Evolutionary conservation across 768 basidiomycete species (phyloP), one percentile per base, ranked within the genome.

Genomic region (Leccinum barrowsii): DNA sequence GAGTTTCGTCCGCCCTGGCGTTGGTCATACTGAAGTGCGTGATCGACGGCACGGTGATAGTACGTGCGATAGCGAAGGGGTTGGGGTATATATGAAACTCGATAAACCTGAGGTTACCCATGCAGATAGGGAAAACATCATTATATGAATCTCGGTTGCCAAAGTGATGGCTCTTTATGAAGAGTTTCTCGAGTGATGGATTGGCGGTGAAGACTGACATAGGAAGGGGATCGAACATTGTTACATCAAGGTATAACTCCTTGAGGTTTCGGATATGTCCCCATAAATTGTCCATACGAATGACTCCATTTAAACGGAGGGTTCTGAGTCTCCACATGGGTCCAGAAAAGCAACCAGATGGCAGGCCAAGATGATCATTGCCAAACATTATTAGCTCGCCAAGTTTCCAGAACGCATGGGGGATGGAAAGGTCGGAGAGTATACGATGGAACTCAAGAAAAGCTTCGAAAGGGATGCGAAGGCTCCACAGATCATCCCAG

Each of bases 61-160:
- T 49, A 48, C 51, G 50, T 50, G 76, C 58, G 30, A 74, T 5
- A 15, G 0, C 0, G 10, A 46, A 42, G 5, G 62, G 60, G 8
- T 42, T 3, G 13, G 59, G 42, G 19, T 61, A 11, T 5, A 19
- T 67, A 13, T 57, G 67, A 34, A 77, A 65, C 47, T 78, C 75
- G 13, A 83, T 67, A 12, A 63, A 63, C 47, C 66, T 73, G 50
- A 83, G 74, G 46, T 72, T 61, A 11, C 69, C 57, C 59, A 80
- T 69, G 11, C 32, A 58, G 19, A 7, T 30, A n/a, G 63, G 40
- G 50, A 6, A 2, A 57, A 26, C 22, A 49, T 48, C n/a, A 52
- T 10, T 42, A 34, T 5, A 5, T 34, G 50, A 5, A 26, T 32
- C 40, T 6, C 19, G 12, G 7, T 22, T 7, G 24, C 4, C 26